Percentiles rank a stretch among this genome's conserved stretches.
Conservation (phyloP, 352 stramenopile genomes). For the Achlya hypogyna region DNA sequence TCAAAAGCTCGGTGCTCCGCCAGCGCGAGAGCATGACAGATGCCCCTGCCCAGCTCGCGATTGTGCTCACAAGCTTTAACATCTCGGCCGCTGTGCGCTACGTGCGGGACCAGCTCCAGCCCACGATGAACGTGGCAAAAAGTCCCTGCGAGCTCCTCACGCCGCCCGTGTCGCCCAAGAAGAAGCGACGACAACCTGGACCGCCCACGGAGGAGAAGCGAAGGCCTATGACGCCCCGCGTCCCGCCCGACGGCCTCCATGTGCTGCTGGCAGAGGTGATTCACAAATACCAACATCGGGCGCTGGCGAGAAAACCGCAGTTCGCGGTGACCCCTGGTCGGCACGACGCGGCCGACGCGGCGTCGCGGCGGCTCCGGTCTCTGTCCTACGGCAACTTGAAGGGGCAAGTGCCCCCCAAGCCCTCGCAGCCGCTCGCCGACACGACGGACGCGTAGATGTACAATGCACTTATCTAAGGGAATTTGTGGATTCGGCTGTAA, state of each 20-base stretch:
- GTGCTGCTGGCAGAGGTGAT: conserved; percentile 15
- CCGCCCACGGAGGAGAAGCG: background rate
- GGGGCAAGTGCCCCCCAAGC: background rate
- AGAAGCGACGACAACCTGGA: background rate
- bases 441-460: background rate
- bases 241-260: conserved; percentile 3
- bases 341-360: background rate
- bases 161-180: background rate
- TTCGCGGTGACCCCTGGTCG: background rate
- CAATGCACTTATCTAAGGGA: background rate
- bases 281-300: conserved; percentile 9
- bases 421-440: background rate
- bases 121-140: background rate
- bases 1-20: background rate
- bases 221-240: background rate
- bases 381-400: conserved; percentile 13
- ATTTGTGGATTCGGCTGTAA: background rate
- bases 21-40: background rate
- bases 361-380: background rate
- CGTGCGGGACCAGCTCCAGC: background rate
- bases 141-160: background rate
- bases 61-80: background rate
- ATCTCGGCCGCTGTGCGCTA: background rate
- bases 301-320: conserved; percentile 2
- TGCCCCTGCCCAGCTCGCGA: background rate